Percentiles rank a stretch among this genome's conserved stretches.
phyloP scores from a whole-genome alignment of 2,329 filamentous ascomycete species.

The Talaromyces sp. region DNA sequence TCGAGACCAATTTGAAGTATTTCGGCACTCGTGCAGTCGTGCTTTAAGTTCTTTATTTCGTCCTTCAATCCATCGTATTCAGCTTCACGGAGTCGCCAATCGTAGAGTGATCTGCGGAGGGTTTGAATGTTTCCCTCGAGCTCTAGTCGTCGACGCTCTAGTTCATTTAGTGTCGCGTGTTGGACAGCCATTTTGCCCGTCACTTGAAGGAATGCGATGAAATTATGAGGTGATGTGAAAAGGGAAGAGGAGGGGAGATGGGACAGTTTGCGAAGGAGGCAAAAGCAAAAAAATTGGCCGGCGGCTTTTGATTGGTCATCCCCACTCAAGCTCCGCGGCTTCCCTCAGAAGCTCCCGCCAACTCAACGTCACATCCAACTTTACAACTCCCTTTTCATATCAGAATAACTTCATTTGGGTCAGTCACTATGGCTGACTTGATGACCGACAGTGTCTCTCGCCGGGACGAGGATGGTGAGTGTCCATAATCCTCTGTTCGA shows the following conservation, averaged over 20 bases:
- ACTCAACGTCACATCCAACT: neutral
- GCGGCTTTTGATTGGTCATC: slow-evolving; percentile 20
- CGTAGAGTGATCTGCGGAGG: slow-evolving; percentile 70
- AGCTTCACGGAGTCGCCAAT: slow-evolving; percentile 88
- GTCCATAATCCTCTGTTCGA: neutral
- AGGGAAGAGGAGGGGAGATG: neutral
- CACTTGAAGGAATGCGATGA: neutral
- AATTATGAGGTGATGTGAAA: slow-evolving; percentile 8
- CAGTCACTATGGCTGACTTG: slow-evolving; percentile 29
- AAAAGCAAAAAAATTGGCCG: slow-evolving; percentile 6
- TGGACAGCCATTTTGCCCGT: slow-evolving; percentile 31
- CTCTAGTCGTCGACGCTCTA: slow-evolving; percentile 70
- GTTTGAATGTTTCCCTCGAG: slow-evolving; percentile 74
- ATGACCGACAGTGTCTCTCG: slow-evolving; percentile 33
- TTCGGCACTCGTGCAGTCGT: slow-evolving; percentile 50
- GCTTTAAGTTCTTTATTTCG: slow-evolving; percentile 61
- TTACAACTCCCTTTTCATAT: neutral
- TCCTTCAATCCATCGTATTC: slow-evolving; percentile 90
- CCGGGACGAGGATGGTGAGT: slow-evolving; percentile 43
- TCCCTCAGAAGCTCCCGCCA: neutral
- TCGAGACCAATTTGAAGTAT: slow-evolving; percentile 49
- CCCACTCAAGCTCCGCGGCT: slow-evolving; percentile 9
- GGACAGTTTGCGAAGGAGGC: slow-evolving; percentile 17
- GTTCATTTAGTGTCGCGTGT: slow-evolving; percentile 57
- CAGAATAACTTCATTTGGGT: neutral